Evolutionary conservation across 306 rosid genomes (phyloP).

Genomic region (Hippophae rhamnoides): DNA sequence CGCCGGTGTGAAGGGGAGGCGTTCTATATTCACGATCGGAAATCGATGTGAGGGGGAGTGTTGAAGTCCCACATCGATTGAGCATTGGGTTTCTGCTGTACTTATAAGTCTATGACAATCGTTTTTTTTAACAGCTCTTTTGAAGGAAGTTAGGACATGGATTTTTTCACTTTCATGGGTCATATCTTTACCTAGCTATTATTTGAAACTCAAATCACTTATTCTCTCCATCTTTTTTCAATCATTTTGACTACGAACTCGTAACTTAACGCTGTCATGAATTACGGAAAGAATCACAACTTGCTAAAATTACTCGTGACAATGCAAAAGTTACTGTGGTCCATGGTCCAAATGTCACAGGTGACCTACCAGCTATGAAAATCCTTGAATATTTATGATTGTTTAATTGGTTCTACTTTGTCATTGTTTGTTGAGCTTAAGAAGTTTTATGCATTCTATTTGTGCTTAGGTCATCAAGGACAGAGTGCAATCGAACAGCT

Average conservation of each 20-base stretch:
- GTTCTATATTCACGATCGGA: too few species aligned
- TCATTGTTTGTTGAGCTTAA: too few species aligned
- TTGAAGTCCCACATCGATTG: too few species aligned
- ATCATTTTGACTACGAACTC: background rate
- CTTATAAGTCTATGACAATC: too few species aligned
- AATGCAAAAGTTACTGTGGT: conserved; percentile 90
- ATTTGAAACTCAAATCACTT: background rate
- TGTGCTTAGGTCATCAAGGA: conserved; percentile 77
- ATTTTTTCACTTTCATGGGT: too few species aligned
- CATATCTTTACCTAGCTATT: background rate
- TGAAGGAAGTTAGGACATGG: too few species aligned
- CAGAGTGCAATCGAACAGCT: conserved; percentile 42
- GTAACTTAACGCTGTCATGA: conserved; percentile 13
- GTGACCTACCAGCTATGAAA: conserved; percentile 21
- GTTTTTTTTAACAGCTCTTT: too few species aligned
- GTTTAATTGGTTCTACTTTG: background rate
- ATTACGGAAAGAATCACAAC: conserved; percentile 80
- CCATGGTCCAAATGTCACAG: conserved; percentile 92
- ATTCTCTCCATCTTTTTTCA: background rate
- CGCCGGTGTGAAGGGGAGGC: too few species aligned
- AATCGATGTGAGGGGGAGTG: too few species aligned
- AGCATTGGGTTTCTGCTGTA: too few species aligned
- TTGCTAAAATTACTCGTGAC: conserved; percentile 84
- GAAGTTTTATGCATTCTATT: background rate
- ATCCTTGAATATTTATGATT: conserved; percentile 2